Base-by-base conservation (phyloP, 169 alveolate species). In the Plasmodium knowlesi region DNA sequence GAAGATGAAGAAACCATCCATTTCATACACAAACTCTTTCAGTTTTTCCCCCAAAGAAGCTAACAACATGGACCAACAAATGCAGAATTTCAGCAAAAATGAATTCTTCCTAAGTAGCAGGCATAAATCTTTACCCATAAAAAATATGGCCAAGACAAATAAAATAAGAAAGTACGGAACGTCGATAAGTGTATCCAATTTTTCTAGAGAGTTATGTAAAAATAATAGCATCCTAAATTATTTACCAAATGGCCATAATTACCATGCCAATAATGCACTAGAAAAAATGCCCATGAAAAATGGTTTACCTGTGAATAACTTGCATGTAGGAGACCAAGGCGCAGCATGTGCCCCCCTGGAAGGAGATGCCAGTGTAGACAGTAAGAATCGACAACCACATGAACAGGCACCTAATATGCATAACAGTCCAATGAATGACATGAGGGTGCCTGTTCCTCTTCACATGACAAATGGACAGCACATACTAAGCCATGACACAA, bases 121-220 rank as follows among this genome's bases (percentile, higher is more conserved):
- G 37, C 85, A 85, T 28, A 85, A 85, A 53, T 85, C 94, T 19
- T 53, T 22, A 50, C 94, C 94, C 10, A 89, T 89, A 39, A 89
- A 32, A 79, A 78, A 54, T 41, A 28, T 39, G 22, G 76, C 41
- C 34, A 57, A 57, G 41, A 32, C 89, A 34, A 89, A 78, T 41
- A 89, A 89, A 78, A 79, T 57, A 67, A 89, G 82, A n/a, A 89
- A 89, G 73, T 89, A 78, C 57, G 79, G 79, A 89, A 89, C 94
- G 6, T 89, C 94, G 0, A 61, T 80, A 41, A 73, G 82, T 89
- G 32, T 67, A 22, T 89, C 90, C 5, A 89, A 79, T 89, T 79
- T 79, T 46, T 78, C 90, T 34, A 14, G 34, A 79, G 89, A 79
- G 22, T 30, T 61, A 39, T 25, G 57, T 8, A 80, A 89, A 28